Evolutionary conservation across 495 filamentous ascomycete species (phyloP).

Genomic region (Lasiosphaeriaceae sp.): DNA sequence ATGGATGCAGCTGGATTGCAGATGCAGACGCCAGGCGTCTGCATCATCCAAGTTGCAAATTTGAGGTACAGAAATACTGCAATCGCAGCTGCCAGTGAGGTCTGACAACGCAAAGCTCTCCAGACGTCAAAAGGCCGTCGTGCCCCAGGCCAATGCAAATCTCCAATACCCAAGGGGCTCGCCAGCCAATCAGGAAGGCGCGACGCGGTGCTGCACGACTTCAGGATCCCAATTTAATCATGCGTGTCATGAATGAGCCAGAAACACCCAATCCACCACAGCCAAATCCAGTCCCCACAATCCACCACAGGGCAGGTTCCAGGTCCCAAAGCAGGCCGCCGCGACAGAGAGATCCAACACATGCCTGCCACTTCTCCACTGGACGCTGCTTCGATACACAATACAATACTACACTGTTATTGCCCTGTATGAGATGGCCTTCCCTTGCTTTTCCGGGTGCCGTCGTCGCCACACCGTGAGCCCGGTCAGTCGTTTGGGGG

Average conservation of each 20-base stretch:
- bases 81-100: conserved; percentile 14
- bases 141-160: conserved; percentile 21
- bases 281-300: conserved; percentile 8
- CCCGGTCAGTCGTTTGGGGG: too few relatives aligned
- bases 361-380: too few relatives aligned
- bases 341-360: too few relatives aligned
- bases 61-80: neutral
- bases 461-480: too few relatives aligned
- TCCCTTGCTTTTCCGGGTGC: too few relatives aligned
- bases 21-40: neutral
- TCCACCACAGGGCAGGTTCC: neutral
- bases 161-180: conserved; percentile 6
- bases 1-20: neutral
- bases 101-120: conserved; percentile 14
- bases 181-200: conserved; percentile 27
- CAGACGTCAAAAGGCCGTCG: conserved; percentile 1
- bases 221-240: conserved; percentile 28
- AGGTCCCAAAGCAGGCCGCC: too few relatives aligned
- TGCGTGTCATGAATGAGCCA: conserved; percentile 28
- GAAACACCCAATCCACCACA: conserved; percentile 24
- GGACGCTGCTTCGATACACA: too few relatives aligned
- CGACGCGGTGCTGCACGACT: conserved; percentile 33
- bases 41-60: conserved; percentile 1
- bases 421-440: too few relatives aligned
- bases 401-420: too few relatives aligned